A percentile compares a stretch with the other conserved stretches of the same genome.
phyloP scores from a whole-genome alignment of 2,329 filamentous ascomycete genomes.

The Fusarium buxicola region DNA sequence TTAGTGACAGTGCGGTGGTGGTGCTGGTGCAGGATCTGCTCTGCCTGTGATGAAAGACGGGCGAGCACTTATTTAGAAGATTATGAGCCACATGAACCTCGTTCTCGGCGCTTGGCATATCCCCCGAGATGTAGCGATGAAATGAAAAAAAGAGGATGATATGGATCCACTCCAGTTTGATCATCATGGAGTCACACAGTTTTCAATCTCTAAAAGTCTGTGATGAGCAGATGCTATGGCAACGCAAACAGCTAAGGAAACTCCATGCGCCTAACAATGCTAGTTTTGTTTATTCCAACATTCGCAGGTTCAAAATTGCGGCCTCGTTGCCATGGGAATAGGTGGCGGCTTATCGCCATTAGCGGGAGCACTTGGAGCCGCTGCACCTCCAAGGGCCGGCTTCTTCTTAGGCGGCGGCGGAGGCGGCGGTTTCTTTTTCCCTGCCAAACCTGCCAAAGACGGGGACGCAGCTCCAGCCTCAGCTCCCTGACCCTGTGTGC shows the following conservation, averaged over 20 bases:
- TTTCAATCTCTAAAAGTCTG: conserved; percentile 1
- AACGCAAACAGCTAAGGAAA: conserved; percentile 7
- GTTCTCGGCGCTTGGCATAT: conserved; percentile 39
- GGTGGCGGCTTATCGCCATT: conserved; percentile 59
- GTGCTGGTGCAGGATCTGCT: conserved; percentile 30
- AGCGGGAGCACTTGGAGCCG: conserved; percentile 22
- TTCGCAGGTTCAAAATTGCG: conserved; percentile 53
- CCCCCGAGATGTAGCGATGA: conserved; percentile 39
- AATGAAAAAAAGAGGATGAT: conserved; percentile 40
- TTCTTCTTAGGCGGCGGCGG: conserved; percentile 67
- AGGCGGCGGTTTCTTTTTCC: conserved; percentile 66
- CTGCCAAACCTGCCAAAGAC: conserved; percentile 40
- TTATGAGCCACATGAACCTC: conserved; percentile 42
- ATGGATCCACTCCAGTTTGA: conserved; percentile 28
- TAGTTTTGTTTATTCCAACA: conserved; percentile 3
- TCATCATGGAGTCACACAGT: conserved; percentile 4
- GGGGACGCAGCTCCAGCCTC: conserved; percentile 20
- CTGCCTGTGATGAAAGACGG: conserved; percentile 32
- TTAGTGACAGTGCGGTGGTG: conserved; percentile 17
- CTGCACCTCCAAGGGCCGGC: conserved; percentile 49
- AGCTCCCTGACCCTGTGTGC: conserved; percentile 27
- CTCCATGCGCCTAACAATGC: conserved; percentile 29
- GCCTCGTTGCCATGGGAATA: conserved; percentile 64
- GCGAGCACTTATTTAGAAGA: conserved; percentile 33
- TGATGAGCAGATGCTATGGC: conserved; percentile 4